Conservation (phyloP, 2,329 filamentous ascomycete genomes). For the Alternaria angustiovoidea region DNA sequence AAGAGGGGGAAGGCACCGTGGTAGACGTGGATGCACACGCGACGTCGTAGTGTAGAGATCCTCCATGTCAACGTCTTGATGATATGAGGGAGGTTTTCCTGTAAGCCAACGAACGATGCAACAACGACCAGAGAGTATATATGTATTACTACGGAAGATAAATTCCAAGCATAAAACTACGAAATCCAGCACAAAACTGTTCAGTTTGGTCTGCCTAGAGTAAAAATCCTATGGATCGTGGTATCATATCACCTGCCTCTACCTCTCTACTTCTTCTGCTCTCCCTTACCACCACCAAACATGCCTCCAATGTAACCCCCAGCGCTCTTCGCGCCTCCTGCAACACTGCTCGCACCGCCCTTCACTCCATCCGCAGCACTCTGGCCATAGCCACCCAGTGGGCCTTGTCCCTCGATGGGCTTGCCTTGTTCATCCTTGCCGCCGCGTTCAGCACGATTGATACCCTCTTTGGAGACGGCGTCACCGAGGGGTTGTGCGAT, state of each 20-base stretch:
- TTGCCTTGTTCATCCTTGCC: slow-evolving; percentile 68
- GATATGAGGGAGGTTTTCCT: neutral
- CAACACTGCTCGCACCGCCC: slow-evolving; percentile 31
- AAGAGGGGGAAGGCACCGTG: slow-evolving; percentile 23
- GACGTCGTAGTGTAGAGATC: neutral
- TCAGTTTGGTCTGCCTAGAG: neutral
- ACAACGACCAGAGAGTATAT: neutral
- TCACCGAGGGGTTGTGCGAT: slow-evolving; percentile 71
- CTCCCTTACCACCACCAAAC: slow-evolving; percentile 30
- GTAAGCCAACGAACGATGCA: neutral
- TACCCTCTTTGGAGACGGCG: slow-evolving; percentile 67
- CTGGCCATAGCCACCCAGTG: slow-evolving; percentile 41
- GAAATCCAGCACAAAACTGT: neutral
- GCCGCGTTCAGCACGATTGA: slow-evolving; percentile 70
- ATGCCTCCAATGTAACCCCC: slow-evolving; percentile 36
- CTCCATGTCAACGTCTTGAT: neutral
- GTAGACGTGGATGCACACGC: slow-evolving; percentile 9
- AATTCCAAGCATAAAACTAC: neutral
- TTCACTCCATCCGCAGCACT: slow-evolving; percentile 46
- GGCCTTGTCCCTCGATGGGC: slow-evolving; percentile 52
- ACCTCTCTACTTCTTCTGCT: slow-evolving; percentile 26
- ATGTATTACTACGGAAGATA: neutral
- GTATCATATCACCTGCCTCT: slow-evolving; percentile 5
- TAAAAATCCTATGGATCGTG: neutral
- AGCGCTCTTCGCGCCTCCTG: slow-evolving; percentile 37